These are phyloP conservation scores for Copromyces sp. DNA, from an alignment of 495 filamentous ascomycete species.

Conservation along the genomic window DNA sequence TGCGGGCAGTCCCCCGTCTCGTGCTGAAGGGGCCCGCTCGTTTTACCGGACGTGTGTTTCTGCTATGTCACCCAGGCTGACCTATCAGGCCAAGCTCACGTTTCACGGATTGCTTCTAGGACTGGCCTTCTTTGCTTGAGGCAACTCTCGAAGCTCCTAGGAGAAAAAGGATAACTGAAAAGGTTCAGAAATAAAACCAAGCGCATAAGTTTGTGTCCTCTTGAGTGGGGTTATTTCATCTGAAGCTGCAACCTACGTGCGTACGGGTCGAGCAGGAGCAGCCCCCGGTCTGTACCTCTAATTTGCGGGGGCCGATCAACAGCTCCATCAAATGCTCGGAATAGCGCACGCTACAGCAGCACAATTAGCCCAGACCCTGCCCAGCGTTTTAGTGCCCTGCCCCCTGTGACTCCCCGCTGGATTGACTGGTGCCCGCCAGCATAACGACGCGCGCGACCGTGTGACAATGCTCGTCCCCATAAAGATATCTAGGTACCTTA, in stretches of 20 bases:
- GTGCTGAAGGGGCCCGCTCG: background rate
- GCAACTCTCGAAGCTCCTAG: background rate
- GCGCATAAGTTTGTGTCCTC: background rate
- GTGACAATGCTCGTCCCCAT: no score
- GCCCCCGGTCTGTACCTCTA: background rate
- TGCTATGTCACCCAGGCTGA: background rate
- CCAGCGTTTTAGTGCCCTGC: background rate
- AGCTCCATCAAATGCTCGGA: background rate
- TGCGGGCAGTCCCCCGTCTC: no score
- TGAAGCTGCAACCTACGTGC: background rate
- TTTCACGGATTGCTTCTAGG: background rate
- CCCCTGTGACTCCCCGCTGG: background rate
- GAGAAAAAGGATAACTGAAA: background rate
- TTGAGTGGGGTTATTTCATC: background rate
- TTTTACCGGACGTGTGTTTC: background rate
- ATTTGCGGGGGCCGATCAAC: background rate
- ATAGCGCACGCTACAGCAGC: background rate
- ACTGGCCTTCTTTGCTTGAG: background rate
- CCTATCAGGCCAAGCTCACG: background rate
- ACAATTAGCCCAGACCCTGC: background rate
- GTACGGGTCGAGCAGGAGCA: background rate
- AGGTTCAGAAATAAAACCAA: background rate
- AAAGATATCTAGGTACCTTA: no score
- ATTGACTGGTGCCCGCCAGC: no score
- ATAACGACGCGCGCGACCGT: no score